phyloP scores from a whole-genome alignment of 805 yeast genomes.

The Ogataea ganodermae region DNA sequence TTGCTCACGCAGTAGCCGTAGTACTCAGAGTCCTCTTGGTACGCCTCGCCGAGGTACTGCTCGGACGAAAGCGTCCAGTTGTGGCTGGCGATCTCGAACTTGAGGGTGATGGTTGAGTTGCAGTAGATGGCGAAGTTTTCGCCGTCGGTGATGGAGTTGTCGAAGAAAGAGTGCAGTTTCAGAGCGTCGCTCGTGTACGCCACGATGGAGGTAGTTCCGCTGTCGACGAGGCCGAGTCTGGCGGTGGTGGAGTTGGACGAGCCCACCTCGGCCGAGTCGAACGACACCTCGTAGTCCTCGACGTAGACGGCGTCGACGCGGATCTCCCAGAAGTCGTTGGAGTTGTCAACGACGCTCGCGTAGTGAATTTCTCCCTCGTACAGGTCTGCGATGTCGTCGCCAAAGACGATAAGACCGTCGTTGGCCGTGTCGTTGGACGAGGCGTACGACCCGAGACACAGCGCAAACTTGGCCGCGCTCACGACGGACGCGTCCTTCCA shows the following conservation, averaged over 20 bases:
- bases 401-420: slow-evolving; percentile 47
- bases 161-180: slow-evolving; percentile 53
- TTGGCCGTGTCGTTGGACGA: slow-evolving; percentile 25
- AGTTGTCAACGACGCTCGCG: slow-evolving; percentile 35
- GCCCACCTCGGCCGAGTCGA: slow-evolving; percentile 31
- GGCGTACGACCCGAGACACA: slow-evolving; percentile 42
- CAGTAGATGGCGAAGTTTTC: slow-evolving; percentile 63
- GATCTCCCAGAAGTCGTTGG: slow-evolving; percentile 54
- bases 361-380: slow-evolving; percentile 46
- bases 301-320: slow-evolving; percentile 41
- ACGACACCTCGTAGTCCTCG: slow-evolving; percentile 36
- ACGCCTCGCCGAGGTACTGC: slow-evolving; percentile 51
- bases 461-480: slow-evolving; percentile 43
- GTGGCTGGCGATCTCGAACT: slow-evolving; percentile 44
- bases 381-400: slow-evolving; percentile 39
- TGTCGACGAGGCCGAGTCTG: slow-evolving; percentile 57
- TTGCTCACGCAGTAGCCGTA: slow-evolving; percentile 62
- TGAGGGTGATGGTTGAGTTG: slow-evolving; percentile 45
- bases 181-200: slow-evolving; percentile 57
- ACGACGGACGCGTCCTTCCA: slow-evolving; percentile 38
- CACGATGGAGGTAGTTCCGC: slow-evolving; percentile 66
- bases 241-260: slow-evolving; percentile 21
- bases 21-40: slow-evolving; percentile 38
- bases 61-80: slow-evolving; percentile 46
- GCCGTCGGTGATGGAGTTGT: slow-evolving; percentile 55